Conservation (phyloP, 768 basidiomycete genomes). For the Hebeloma cylindrosporum region DNA sequence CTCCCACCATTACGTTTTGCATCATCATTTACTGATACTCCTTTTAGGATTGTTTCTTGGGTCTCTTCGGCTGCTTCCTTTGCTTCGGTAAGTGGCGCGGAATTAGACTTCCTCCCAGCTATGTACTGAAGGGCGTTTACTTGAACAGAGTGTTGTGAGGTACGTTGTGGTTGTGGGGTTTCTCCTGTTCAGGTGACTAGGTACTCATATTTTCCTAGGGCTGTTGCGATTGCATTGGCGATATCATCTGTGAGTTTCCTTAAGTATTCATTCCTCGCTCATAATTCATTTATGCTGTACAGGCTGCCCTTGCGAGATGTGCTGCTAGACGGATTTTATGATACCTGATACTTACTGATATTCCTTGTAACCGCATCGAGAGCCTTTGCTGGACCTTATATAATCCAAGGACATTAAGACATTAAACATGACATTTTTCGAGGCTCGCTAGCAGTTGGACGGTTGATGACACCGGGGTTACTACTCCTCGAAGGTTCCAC, state of each 20-base stretch:
- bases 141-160: slow-evolving; percentile 67
- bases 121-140: neutral
- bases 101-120: too few species aligned
- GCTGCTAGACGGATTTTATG: slow-evolving; percentile 48
- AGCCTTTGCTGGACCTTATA: too few species aligned
- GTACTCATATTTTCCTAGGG: slow-evolving; percentile 36
- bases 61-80: slow-evolving; percentile 61
- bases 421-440: too few species aligned
- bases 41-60: slow-evolving; percentile 77
- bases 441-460: too few species aligned
- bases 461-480: too few species aligned
- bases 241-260: slow-evolving; percentile 63
- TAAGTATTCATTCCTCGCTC: neutral
- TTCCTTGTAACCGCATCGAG: too few species aligned
- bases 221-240: slow-evolving; percentile 69
- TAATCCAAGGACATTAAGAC: too few species aligned
- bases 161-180: slow-evolving; percentile 25
- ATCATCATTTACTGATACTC: slow-evolving; percentile 6
- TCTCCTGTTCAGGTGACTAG: slow-evolving; percentile 2
- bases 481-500: too few species aligned
- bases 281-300: neutral
- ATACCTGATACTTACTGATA: neutral
- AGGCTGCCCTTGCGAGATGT: slow-evolving; percentile 85
- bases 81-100: slow-evolving; percentile 58
- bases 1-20: slow-evolving; percentile 7